Conservation (phyloP, 1,139 yeast species). For the Suhomyces anneliseae region DNA sequence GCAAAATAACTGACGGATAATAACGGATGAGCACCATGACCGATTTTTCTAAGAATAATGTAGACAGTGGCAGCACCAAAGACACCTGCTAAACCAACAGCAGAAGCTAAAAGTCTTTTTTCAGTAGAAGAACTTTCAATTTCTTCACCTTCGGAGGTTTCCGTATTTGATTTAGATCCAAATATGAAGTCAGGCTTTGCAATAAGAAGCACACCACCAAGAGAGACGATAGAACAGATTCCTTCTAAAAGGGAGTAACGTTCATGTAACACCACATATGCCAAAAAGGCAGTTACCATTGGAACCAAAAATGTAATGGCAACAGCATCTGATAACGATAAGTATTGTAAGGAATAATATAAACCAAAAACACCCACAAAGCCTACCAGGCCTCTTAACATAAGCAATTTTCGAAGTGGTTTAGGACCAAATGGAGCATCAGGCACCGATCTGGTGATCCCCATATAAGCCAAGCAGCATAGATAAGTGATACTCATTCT, state of each 20-base stretch:
- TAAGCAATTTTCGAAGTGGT: constrained; percentile 52
- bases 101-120: constrained; percentile 55
- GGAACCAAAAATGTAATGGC: constrained; percentile 81
- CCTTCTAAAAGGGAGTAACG: constrained; percentile 68
- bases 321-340: constrained; percentile 73
- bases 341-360: constrained; percentile 71
- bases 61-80: constrained; percentile 70
- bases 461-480: constrained; percentile 58
- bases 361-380: constrained; percentile 77
- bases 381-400: constrained; percentile 71
- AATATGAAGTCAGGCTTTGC: constrained; percentile 80
- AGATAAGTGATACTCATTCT: constrained; percentile 73
- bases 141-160: constrained; percentile 29
- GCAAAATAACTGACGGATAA: constrained; percentile 79
- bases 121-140: constrained; percentile 42
- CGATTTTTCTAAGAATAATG: constrained; percentile 72
- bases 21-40: constrained; percentile 76
- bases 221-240: constrained; percentile 64
- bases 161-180: constrained; percentile 41
- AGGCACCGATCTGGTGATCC: constrained; percentile 47
- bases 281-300: constrained; percentile 71
- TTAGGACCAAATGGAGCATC: constrained; percentile 74
- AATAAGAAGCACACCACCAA: constrained; percentile 74
- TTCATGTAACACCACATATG: constrained; percentile 67
- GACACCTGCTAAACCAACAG: constrained; percentile 68